These are phyloP conservation scores for Clarkia xantiana DNA, from an alignment of 345 rosid genomes.

Conservation along the genomic window DNA sequence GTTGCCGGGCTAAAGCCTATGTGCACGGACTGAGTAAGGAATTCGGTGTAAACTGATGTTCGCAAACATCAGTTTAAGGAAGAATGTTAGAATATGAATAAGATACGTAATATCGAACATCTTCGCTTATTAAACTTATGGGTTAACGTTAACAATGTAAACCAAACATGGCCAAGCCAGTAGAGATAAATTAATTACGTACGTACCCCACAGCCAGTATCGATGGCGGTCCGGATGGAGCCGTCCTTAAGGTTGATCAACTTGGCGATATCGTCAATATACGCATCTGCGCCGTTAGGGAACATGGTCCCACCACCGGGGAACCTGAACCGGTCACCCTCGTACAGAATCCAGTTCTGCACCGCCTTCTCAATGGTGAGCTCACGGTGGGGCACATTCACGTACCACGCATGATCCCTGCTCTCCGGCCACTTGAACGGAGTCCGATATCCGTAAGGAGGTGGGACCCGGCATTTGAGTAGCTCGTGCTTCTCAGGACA, in stretches of 20 bases:
- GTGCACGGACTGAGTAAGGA: too few species aligned
- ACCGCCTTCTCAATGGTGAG: slow-evolving; percentile 44
- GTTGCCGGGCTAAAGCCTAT: too few species aligned
- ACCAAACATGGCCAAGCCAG: too few species aligned
- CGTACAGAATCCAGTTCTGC: slow-evolving; percentile 39
- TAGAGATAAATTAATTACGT: too few species aligned
- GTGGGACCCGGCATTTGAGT: slow-evolving; percentile 13
- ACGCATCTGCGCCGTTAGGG: slow-evolving; percentile 37
- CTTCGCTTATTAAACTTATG: too few species aligned
- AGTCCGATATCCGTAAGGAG: slow-evolving; percentile 13
- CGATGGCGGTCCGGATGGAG: slow-evolving; percentile 13
- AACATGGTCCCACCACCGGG: slow-evolving; percentile 51
- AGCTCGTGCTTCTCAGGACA: slow-evolving; percentile 11
- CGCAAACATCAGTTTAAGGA: too few species aligned
- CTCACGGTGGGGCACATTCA: slow-evolving; percentile 37
- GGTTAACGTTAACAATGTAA: too few species aligned
- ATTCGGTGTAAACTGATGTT: too few species aligned
- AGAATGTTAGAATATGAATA: not conserved
- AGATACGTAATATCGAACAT: too few species aligned
- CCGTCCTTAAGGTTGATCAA: slow-evolving; percentile 12
- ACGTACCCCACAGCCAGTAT: slow-evolving; percentile 17
- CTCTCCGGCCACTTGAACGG: slow-evolving; percentile 35
- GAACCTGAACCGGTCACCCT: slow-evolving; percentile 28
- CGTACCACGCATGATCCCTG: slow-evolving; percentile 34
- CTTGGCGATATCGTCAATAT: slow-evolving; percentile 17